These are phyloP conservation scores for Yarrowia osloensis DNA, from an alignment of 805 yeast species.

Conservation along the genomic window DNA sequence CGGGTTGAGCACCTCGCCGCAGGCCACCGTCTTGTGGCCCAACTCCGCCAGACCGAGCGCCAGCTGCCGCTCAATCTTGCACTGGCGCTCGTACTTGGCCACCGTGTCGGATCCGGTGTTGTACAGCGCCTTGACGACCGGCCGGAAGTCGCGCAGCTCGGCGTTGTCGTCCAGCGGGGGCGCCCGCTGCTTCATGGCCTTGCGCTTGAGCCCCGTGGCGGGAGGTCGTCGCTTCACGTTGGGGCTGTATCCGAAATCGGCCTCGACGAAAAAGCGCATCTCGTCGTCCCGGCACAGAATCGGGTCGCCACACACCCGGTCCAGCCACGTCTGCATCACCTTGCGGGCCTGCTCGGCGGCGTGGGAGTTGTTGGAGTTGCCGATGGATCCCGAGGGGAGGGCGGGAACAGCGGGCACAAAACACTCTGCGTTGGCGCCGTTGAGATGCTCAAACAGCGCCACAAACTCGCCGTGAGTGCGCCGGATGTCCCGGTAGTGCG, in stretches of 20 bases:
- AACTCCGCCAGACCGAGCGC: conserved; percentile 60
- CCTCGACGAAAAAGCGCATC: conserved; percentile 77
- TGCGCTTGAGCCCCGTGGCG: conserved; percentile 84
- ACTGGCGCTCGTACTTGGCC: conserved; percentile 58
- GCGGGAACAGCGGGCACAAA: conserved; percentile 83
- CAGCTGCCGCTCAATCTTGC: conserved; percentile 49
- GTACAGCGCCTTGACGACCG: conserved; percentile 76
- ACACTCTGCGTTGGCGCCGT: conserved; percentile 83
- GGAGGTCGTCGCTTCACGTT: conserved; percentile 61
- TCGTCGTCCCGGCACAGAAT: conserved; percentile 86
- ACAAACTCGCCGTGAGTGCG: conserved; percentile 79
- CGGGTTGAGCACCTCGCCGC: conserved; percentile 32
- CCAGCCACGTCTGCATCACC: conserved; percentile 85
- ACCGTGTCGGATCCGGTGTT: conserved; percentile 54
- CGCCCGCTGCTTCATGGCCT: conserved; percentile 86
- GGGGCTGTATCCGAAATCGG: conserved; percentile 68
- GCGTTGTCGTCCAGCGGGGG: conserved; percentile 88
- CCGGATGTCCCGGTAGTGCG: conserved; percentile 68
- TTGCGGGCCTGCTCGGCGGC: conserved; percentile 61
- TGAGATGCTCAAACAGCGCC: conserved; percentile 73
- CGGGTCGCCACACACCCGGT: conserved; percentile 70
- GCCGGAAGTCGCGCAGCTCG: conserved; percentile 83
- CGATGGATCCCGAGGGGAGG: conserved; percentile 75
- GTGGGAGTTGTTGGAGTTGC: conserved; percentile 51
- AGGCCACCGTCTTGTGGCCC: conserved; percentile 44